Evolutionary conservation across 192 early-diverging fungal genomes (phyloP).

Genomic region (Entomortierella lignicola): DNA sequence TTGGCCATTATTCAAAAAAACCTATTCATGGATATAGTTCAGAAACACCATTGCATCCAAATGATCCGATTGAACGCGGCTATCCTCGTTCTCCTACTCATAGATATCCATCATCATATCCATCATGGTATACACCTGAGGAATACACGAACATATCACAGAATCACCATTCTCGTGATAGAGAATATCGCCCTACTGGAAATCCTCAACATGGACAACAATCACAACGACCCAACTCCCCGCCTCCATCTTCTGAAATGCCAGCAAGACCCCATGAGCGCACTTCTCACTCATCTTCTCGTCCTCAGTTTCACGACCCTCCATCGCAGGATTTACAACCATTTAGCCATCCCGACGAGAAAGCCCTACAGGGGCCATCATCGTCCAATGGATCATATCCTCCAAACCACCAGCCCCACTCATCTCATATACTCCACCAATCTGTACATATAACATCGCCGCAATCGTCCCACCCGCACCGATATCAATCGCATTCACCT

Average conservation of each 20-base stretch:
- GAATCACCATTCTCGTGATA: slow-evolving; percentile 9
- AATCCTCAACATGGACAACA: neutral
- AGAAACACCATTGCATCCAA: neutral
- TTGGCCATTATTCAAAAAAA: slow-evolving; percentile 14
- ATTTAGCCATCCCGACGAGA: neutral
- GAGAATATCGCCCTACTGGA: neutral
- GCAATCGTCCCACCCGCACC: slow-evolving; percentile 1
- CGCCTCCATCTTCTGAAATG: neutral
- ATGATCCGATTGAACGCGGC: neutral
- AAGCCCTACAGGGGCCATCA: neutral
- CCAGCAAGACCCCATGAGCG: neutral
- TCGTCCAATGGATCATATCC: slow-evolving; percentile 3
- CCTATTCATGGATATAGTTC: slow-evolving; percentile 2
- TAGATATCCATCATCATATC: slow-evolving; percentile 22
- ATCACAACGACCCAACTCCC: slow-evolving; percentile 6
- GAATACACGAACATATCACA: slow-evolving; percentile 21
- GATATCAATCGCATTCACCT: neutral
- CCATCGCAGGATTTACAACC: neutral
- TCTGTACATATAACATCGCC: neutral
- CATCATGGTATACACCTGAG: slow-evolving; percentile 51
- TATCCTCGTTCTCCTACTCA: neutral
- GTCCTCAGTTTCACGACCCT: neutral
- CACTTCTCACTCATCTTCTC: neutral
- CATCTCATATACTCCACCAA: slow-evolving; percentile 7
- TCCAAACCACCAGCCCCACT: slow-evolving; percentile 1